These are phyloP conservation scores for Bullera alba DNA, from an alignment of 768 basidiomycete genomes.

Conservation along the genomic window DNA sequence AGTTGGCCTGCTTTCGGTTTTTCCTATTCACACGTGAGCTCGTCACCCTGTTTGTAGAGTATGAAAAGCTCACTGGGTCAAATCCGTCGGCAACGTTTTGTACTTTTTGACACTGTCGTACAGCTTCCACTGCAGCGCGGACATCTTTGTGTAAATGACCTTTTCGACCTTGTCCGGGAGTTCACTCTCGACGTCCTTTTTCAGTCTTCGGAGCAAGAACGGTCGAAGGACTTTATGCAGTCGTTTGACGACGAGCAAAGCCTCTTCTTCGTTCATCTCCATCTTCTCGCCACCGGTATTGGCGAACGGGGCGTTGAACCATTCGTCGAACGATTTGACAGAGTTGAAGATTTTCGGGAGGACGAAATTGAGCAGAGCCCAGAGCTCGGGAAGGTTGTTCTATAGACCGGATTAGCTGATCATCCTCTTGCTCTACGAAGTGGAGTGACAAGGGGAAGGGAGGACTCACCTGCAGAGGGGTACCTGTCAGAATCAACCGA, in stretches of 20 bases:
- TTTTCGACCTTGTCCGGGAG: constrained; percentile 96
- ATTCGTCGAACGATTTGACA: constrained; percentile 97
- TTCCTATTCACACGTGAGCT: constrained; percentile 10
- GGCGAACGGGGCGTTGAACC: constrained; percentile 99
- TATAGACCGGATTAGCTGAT: constrained; percentile 36
- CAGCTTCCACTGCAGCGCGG: constrained; percentile 78
- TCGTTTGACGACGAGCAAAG: constrained; percentile 90
- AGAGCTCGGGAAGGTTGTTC: constrained; percentile 47
- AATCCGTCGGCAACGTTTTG: constrained; percentile 77
- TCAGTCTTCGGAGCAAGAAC: constrained; percentile 82
- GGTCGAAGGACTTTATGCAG: constrained; percentile 91
- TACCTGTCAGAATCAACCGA: constrained; percentile 90
- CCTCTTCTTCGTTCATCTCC: constrained; percentile 99
- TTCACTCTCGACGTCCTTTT: constrained; percentile 95
- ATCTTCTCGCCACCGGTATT: constrained; percentile 96
- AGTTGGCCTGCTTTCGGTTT: constrained; percentile 22
- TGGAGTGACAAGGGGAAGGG: not conserved
- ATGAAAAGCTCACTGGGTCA: constrained; percentile 36
- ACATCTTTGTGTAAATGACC: constrained; percentile 94
- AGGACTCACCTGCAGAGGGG: constrained; percentile 63
- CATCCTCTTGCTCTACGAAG: constrained; percentile 35
- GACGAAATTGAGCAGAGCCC: constrained; percentile 50
- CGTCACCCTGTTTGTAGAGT: not conserved
- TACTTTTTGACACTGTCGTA: constrained; percentile 98
- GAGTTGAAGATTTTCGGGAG: constrained; percentile 96